Base-by-base conservation (phyloP, 495 filamentous ascomycete species). In the Parathielavia hyrcaniae region DNA sequence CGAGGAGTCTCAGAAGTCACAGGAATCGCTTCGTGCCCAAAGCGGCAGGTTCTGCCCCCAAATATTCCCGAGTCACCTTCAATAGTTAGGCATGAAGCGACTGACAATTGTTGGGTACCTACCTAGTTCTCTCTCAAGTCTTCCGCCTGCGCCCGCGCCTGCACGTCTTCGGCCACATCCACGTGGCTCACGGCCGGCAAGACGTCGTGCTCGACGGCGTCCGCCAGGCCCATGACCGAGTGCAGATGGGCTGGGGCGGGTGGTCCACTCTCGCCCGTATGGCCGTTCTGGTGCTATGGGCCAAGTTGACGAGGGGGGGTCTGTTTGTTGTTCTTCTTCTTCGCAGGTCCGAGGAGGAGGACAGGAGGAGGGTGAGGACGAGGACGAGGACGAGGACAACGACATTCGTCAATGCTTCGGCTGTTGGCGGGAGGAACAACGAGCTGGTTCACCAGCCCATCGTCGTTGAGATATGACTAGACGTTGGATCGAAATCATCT, bases 151-250 rank as follows among this genome's bases (percentile, higher is more conserved):
- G 46, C 5, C 55, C 55, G 23, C 46, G 55, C 9, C 55, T 58
- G 38, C 55, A 58, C 26, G 55, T 58, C 1, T 54, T 54, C n/a
- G 52, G 52, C 10, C 52, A 54, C 17, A 54, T 54, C 52, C 52
- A 54, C 22, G 52, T 10, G 7, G 52, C 52, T 1, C 13, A 35
- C 52, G 52, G 52, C 4, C 39, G 41, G n/a, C 40, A 44, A 13
- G 52, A 54, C 8, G 52, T 54, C 26, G 52, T 54, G 23, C 40
- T 54, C 1, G 52, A 54, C 16, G 40, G 4, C 1, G 38, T 51
- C 8, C 45, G 55, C 13, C 46, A 44, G 26, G 38, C 47, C 19
- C 46, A 58, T 13, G 55, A 58, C 23, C 47, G 50, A 14, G 40
- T 58, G 46, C 10, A 9, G 46, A 36, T 58, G 6, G 55, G 55